Base-by-base conservation (phyloP, 192 early-diverging fungal species). In the Glomus cerebriforme region DNA sequence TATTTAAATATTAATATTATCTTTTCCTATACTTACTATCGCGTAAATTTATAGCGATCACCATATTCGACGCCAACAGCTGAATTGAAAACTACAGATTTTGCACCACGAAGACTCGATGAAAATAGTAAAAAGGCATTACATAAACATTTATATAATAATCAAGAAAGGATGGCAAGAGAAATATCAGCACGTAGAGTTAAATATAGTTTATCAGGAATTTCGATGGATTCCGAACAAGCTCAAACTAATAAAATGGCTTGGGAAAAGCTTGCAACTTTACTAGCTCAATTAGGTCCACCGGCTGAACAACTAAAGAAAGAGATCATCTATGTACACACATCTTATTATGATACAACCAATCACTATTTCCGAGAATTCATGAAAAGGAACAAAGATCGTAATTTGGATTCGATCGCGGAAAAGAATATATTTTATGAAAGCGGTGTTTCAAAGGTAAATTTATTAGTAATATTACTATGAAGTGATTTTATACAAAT, bases 241-340 rank as follows among this genome's bases (percentile, higher is more conserved):
- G 47, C 39, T 67, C 68, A 90, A 31, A 64, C 81, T 1, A 90
- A 92, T 59, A 93, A 93, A 81, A 86, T 89, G 12, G 80, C 89
- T n/a, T 95, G 94, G 81, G 91, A 92, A 49, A 92, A 91, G 64
- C 87, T 98, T 3, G 93, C 93, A 2, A 93, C 91, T 37, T 81
- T 98, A 34, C 80, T 98, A 72, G 91, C 94, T 13, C 93, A 95
- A 79, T 84, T 98, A 10, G 97, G 96, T 17, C 92, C 93, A 43
- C 92, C 93, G 7, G 90, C 94, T 8, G 92, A 95, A 24, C 81
- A 85, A 29, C 70, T 83, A 17, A 85, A 86, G 27, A 87, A 84
- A 17, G 88, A 88, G 29, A 78, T 84, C 32, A 64, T 76, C 17
- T 70, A 59, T 49, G 75, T 80, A 32, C 79, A 80, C 32, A 74